These are phyloP conservation scores for Cystobasidiaceae sp. DNA, from an alignment of 1,284 basidiomycete genomes.

Conservation along the genomic window DNA sequence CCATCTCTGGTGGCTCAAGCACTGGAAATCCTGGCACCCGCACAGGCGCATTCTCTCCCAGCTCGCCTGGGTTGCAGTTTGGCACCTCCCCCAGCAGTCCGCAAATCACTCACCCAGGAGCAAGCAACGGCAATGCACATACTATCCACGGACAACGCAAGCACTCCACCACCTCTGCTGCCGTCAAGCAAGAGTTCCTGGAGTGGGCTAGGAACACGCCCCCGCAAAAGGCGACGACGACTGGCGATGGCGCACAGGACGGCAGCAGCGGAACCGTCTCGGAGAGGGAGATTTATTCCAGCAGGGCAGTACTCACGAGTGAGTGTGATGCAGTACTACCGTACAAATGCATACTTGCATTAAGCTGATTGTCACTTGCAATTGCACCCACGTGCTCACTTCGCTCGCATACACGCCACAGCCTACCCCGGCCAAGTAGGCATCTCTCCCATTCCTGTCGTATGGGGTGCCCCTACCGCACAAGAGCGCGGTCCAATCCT, in stretches of 20 bases:
- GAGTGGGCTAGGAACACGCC: slow-evolving; percentile 19
- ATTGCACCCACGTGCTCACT: background rate
- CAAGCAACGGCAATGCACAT: background rate
- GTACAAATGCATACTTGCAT: background rate
- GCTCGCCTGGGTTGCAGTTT: slow-evolving; percentile 6
- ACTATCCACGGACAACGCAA: background rate
- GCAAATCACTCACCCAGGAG: background rate
- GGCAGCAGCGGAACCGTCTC: background rate
- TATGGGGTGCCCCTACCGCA: slow-evolving; percentile 72
- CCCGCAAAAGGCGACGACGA: background rate
- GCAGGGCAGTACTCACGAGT: slow-evolving; percentile 26
- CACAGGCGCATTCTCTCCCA: background rate
- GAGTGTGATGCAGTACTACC: background rate
- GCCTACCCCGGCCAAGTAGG: slow-evolving; percentile 68
- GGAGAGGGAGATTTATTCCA: slow-evolving; percentile 20
- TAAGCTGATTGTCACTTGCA: background rate
- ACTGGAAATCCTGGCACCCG: background rate
- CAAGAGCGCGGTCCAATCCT: slow-evolving; percentile 75
- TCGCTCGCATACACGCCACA: no score
- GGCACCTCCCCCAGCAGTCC: background rate
- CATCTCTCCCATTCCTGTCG: slow-evolving; percentile 68
- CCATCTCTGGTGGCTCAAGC: slow-evolving; percentile 11
- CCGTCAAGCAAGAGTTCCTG: slow-evolving; percentile 20
- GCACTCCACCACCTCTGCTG: background rate
- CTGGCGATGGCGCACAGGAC: background rate